Base-by-base conservation (phyloP, 768 basidiomycete genomes). In the Boletus vermiculosoides region DNA sequence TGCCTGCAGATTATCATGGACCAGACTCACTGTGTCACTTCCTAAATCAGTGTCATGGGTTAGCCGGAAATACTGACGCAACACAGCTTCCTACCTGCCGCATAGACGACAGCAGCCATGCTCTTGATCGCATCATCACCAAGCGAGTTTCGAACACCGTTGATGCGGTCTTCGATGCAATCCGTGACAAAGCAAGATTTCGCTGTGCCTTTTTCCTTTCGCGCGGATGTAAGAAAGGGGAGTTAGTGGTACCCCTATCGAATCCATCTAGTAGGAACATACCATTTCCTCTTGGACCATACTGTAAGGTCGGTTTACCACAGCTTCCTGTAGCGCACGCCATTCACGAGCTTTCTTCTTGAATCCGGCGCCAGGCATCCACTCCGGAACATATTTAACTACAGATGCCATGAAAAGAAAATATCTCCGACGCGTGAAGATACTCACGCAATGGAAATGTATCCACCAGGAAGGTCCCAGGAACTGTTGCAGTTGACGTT, bases 321-420 rank as follows among this genome's bases (percentile, higher is more conserved):
- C 53, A 18, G 45, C 23, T 48, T 54, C 53, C 16, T 54, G 53
- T 11, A 54, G 53, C 2, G 45, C 45, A 28, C 53, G 53, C 53
- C 53, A 54, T 39, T 54, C 53, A n/a, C 53, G 53, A 31, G 53
- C 53, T 36, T 31, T 31, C 45, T 47, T 47, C 45, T 54, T 54
- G 45, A 54, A 54, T 18, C 53, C 36, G 4, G 53, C 36, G 2
- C 53, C 53, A 22, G 53, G 53, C 45, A 54, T 39, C 53, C 53
- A 54, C 11, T 47, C 53, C 2, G 53, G 53, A 22, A 54, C 53
- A 48, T 47, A 18, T 34, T 54, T 54, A 7, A 54, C 53, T 54
- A 20, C 25, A 11, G 15, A 39, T 2, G 22, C 22, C 28, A 22
- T 54, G 28, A 48, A 22, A 13, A 31, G 23, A 39, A 11, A 25